These are phyloP conservation scores for Centaurea solstitialis DNA, from an alignment of 129 eudicot species.

Conservation along the genomic window DNA sequence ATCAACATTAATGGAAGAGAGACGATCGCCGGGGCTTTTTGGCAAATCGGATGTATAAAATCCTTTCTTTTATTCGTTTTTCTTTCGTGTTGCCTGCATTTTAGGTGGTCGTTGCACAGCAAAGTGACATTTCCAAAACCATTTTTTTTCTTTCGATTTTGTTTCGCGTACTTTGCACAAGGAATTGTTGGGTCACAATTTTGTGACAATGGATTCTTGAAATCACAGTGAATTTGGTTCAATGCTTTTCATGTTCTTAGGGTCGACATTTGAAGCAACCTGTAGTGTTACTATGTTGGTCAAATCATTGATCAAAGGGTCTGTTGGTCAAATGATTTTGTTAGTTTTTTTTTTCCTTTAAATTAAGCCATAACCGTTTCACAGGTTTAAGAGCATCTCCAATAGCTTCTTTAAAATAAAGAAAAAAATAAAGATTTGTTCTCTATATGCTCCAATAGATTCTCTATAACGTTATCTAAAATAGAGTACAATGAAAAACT, in stretches of 20 bases:
- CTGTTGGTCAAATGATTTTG: no score
- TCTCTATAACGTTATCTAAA: no score
- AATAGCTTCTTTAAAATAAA: no score
- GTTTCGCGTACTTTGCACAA: constrained; percentile 10
- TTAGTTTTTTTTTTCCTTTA: no score
- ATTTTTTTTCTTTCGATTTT: neutral
- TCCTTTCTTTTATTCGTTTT: constrained; percentile 31
- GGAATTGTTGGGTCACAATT: constrained; percentile 12
- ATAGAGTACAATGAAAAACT: no score
- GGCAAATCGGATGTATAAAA: constrained; percentile 20
- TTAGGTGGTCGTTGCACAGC: constrained; percentile 28
- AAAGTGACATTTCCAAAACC: constrained; percentile 19
- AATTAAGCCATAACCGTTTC: no score
- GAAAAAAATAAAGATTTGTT: no score
- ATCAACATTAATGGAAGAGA: constrained; percentile 25
- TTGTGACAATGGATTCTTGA: constrained; percentile 16
- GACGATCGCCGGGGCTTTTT: constrained; percentile 22
- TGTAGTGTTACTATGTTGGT: no score
- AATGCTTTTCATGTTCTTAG: neutral
- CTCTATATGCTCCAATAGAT: no score
- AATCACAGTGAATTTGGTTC: constrained; percentile 7
- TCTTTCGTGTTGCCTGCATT: constrained; percentile 13
- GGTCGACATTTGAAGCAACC: neutral
- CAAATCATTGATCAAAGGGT: no score
- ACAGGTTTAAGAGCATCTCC: no score